Conservation (phyloP, 2,329 filamentous ascomycete species). For the Beauveria brongniartii region DNA sequence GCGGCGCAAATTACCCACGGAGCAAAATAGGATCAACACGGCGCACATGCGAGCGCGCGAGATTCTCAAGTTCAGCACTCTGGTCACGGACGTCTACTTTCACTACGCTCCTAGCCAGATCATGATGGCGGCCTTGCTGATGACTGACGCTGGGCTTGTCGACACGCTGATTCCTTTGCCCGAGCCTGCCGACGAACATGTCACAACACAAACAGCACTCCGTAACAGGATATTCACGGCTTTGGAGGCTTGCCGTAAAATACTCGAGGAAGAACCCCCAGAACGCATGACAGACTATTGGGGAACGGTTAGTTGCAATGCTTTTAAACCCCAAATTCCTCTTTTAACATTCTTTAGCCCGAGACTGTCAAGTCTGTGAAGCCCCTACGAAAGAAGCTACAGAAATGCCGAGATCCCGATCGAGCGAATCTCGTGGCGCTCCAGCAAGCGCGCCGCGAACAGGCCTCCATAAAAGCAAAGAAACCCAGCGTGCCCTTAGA, state of each 20-base stretch:
- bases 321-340: neutral
- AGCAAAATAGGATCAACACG: constrained; percentile 42
- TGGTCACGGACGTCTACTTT: constrained; percentile 94
- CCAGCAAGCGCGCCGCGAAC: constrained; percentile 55
- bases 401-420: constrained; percentile 65
- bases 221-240: constrained; percentile 42
- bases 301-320: constrained; percentile 35
- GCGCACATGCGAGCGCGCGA: constrained; percentile 69
- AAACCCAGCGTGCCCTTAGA: constrained; percentile 30
- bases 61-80: constrained; percentile 67
- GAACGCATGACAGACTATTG: constrained; percentile 47
- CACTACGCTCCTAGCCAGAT: constrained; percentile 93
- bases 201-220: constrained; percentile 18
- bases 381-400: constrained; percentile 60
- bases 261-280: constrained; percentile 49
- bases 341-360: constrained; percentile 22
- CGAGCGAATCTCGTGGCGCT: constrained; percentile 63
- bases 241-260: constrained; percentile 42
- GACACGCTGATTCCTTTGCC: constrained; percentile 37
- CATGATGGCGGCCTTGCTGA: constrained; percentile 71
- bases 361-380: constrained; percentile 40
- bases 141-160: constrained; percentile 61
- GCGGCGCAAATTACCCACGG: constrained; percentile 55
- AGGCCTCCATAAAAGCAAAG: constrained; percentile 30
- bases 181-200: constrained; percentile 23